Conservation (phyloP, 139 green algal species). For the Chlorella ohadii region DNA sequence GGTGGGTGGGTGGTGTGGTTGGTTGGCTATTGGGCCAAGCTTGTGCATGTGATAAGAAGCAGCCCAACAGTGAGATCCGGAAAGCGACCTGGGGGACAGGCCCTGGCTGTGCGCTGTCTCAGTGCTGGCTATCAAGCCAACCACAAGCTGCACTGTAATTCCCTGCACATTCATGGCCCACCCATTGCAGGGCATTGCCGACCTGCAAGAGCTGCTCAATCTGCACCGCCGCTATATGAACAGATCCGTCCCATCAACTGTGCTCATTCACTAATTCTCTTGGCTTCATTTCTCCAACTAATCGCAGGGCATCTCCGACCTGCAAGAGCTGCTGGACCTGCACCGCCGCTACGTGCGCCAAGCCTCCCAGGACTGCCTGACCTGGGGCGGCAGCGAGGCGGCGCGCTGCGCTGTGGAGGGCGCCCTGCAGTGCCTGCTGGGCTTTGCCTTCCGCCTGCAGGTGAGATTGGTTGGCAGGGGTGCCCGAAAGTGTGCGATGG, state of each 20-base stretch:
- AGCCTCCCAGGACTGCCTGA: slow-evolving; percentile 31
- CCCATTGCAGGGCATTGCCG: slow-evolving; percentile 22
- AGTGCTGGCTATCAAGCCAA: no score
- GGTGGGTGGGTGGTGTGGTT: not conserved
- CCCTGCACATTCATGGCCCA: not conserved
- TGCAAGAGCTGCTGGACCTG: slow-evolving; percentile 38
- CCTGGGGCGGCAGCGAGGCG: slow-evolving; percentile 24
- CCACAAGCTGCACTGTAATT: no score
- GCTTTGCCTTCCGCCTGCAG: slow-evolving; percentile 22
- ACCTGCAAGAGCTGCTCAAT: slow-evolving; percentile 36
- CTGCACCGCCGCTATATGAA: slow-evolving; percentile 22
- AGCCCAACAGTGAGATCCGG: no score
- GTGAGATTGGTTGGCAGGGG: not conserved
- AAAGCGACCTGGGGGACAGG: no score
- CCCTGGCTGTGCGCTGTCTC: no score
- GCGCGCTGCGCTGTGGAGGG: slow-evolving; percentile 5
- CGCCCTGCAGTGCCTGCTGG: slow-evolving; percentile 19
- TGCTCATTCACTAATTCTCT: no score
- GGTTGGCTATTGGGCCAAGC: no score
- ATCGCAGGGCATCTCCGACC: slow-evolving; percentile 32
- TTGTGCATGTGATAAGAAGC: no score
- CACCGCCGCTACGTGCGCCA: slow-evolving; percentile 30
- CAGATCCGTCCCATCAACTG: no score
- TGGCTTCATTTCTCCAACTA: no score
- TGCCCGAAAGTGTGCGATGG: no score